Conservation (phyloP, 73 alveolate genomes). For the Halteria grandinella region DNA sequence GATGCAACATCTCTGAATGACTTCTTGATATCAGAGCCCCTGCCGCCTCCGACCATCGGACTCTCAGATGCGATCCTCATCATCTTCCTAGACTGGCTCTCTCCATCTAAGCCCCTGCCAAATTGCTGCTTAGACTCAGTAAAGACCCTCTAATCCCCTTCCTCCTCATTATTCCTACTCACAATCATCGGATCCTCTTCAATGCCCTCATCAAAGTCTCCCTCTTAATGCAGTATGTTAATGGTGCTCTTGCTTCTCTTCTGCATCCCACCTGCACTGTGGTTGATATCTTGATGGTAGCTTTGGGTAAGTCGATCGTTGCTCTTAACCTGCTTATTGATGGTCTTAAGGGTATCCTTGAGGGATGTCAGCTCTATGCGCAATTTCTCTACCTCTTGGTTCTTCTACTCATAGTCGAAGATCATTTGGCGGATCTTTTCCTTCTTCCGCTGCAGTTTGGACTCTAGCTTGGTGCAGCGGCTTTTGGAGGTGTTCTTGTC, state of each 20-base stretch:
- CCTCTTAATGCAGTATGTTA: constrained; percentile 23
- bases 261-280: no score
- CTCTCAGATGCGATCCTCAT: no score
- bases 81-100: no score
- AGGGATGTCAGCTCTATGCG: not conserved
- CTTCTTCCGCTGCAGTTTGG: constrained; percentile 25
- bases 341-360: constrained; percentile 3
- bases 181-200: no score
- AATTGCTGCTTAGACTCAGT: no score
- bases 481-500: constrained; percentile 16
- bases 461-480: constrained; percentile 7
- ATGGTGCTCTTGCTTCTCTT: constrained; percentile 10
- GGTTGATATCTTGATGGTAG: no score
- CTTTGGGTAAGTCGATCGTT: no score
- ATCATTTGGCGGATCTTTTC: constrained; percentile 24
- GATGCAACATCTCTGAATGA: constrained; percentile 34
- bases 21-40: constrained; percentile 8
- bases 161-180: no score
- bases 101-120: no score
- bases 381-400: constrained; percentile 37
- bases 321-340: constrained; percentile 21
- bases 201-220: constrained; percentile 52
- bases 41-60: no score
- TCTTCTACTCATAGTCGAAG: constrained; percentile 17
- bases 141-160: no score